Conservation (phyloP, 208 protist species). For the Tritrichomonas musculus region DNA sequence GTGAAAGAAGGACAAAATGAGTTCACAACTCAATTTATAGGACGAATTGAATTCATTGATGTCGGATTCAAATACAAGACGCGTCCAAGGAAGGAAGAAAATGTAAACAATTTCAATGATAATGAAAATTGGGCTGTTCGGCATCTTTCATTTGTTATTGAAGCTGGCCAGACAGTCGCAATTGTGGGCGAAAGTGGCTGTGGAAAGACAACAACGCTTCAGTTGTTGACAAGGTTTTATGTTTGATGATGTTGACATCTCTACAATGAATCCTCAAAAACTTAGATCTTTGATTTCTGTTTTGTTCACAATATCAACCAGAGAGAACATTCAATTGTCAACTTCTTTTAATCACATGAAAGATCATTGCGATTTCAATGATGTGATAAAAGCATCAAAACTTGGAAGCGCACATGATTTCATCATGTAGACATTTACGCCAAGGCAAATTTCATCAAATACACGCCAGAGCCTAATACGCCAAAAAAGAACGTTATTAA, state of each 20-base stretch:
- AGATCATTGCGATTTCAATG: slow-evolving; percentile 33
- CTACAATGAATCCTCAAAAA: slow-evolving; percentile 47
- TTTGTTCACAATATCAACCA: slow-evolving; percentile 50
- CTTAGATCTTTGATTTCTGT: slow-evolving; percentile 50
- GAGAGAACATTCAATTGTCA: slow-evolving; percentile 54
- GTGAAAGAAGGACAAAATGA: not conserved
- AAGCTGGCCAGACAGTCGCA: slow-evolving; percentile 49
- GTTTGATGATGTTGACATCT: slow-evolving; percentile 57
- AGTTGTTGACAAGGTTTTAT: slow-evolving; percentile 61
- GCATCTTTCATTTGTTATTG: slow-evolving; percentile 42
- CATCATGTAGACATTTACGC: no score
- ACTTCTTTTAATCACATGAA: slow-evolving; percentile 39
- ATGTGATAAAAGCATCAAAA: not conserved
- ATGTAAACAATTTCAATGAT: no score
- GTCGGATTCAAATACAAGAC: not conserved
- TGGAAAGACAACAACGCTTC: slow-evolving; percentile 65
- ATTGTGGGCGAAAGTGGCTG: slow-evolving; percentile 62
- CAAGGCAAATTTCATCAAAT: no score
- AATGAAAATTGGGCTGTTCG: slow-evolving; percentile 45
- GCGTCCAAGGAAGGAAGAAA: no score
- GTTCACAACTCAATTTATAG: not conserved
- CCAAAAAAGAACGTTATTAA: no score
- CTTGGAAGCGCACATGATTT: slow-evolving; percentile 2
- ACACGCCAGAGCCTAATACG: no score
- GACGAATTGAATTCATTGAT: slow-evolving; percentile 10